Evolutionary conservation across 495 filamentous ascomycete genomes (phyloP), one percentile per base, ranked within the genome.

Genomic region (Lindgomyces ingoldianus): DNA sequence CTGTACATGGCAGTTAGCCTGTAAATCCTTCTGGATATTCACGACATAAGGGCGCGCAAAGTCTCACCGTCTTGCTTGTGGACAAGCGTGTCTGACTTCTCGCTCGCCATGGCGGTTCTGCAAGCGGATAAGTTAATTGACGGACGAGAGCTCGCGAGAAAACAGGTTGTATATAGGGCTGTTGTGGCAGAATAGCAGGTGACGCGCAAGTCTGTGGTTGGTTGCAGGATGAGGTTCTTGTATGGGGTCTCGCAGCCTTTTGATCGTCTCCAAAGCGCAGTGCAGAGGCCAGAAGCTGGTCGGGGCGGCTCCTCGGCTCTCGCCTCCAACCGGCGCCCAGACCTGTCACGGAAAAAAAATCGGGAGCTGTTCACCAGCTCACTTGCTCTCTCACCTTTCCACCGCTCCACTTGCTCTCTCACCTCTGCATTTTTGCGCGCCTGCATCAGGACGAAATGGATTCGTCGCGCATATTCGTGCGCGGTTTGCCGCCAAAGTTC

Each of bases 401-500:
- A 29, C 50, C 21, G 46, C 50, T 52, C 51, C 14, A 19, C 19
- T 33, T 18, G 36, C 27, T 14, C 16, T 39, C 54, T 21, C 18
- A n/a, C n/a, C n/a, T n/a, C n/a, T n/a, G n/a, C n/a, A n/a, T n/a
- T n/a, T n/a, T n/a, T n/a, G n/a, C n/a, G n/a, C n/a, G n/a, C n/a
- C n/a, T n/a, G n/a, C n/a, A n/a, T n/a, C n/a, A n/a, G n/a, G n/a
- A n/a, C n/a, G n/a, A n/a, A 24, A 84, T 83, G 84, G 81, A 82
- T 67, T 87, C 87, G n/a, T 91, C 95, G 50, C 85, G 94, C 72
- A 86, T 99, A 44, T 99, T 97, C 75, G 86, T 98, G 73, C 89
- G 88, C 75, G 91, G 90, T 63, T 79, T 94, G 46, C 91, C 91
- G 41, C 89, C 89, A 16, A 85, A 79, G 30, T 79, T 86, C 57